phyloP scores from a whole-genome alignment of 371 early-diverging fungal genomes.

The Mortierella sp. region DNA sequence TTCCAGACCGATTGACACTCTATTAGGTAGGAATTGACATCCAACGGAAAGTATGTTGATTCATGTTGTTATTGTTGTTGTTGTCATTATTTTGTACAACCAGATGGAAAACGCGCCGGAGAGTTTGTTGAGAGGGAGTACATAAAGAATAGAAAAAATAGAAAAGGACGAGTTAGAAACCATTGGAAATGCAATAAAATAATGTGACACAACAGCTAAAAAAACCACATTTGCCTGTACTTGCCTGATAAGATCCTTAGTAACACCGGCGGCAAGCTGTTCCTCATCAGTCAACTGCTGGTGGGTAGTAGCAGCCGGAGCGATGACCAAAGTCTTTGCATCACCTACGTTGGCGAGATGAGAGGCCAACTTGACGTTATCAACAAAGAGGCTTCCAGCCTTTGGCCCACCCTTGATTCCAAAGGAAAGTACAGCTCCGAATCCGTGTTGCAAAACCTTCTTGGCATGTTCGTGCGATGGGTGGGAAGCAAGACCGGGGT shows the following conservation, averaged over 20 bases:
- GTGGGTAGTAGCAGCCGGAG: constrained; percentile 89
- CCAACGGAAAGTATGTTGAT: not conserved
- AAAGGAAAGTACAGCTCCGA: constrained; percentile 90
- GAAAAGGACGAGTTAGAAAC: not conserved
- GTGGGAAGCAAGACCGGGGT: constrained; percentile 85
- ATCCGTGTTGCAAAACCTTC: constrained; percentile 81
- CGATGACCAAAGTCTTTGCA: constrained; percentile 87
- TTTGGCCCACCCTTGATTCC: constrained; percentile 80
- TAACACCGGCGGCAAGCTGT: constrained; percentile 81
- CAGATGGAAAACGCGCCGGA: too few relatives aligned
- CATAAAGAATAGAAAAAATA: not conserved
- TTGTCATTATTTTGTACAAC: too few relatives aligned
- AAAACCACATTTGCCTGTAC: not conserved
- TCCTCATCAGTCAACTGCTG: constrained; percentile 87
- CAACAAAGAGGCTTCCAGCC: constrained; percentile 75
- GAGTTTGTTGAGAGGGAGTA: not conserved
- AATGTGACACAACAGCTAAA: not conserved
- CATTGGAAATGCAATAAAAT: not conserved
- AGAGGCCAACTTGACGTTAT: constrained; percentile 79
- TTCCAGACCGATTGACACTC: constrained; percentile 89
- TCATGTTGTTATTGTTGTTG: not conserved
- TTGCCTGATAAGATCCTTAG: constrained; percentile 82
- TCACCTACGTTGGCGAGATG: constrained; percentile 95
- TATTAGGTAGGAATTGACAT: constrained; percentile 9
- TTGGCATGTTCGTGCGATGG: constrained; percentile 81